A percentile compares a stretch with the other conserved stretches of the same genome.
These are phyloP conservation scores for Andrographis paniculata DNA, from an alignment of 305 asterid species.

Conservation along the genomic window DNA sequence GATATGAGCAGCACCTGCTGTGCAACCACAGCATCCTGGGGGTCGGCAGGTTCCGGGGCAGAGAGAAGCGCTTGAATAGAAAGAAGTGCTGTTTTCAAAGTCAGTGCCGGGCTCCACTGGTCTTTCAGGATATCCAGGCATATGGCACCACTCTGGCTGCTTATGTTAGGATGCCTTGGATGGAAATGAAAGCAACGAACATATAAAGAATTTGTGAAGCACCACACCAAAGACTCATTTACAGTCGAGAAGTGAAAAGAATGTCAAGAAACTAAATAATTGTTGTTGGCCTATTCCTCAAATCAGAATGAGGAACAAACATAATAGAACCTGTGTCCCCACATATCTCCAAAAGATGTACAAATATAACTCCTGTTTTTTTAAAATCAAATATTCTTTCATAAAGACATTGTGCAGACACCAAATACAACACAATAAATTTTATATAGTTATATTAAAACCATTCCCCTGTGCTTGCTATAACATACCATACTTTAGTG, in stretches of 20 bases:
- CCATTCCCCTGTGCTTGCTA: constrained; percentile 9
- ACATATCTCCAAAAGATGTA: neutral
- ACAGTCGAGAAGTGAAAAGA: neutral
- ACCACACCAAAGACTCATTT: constrained; percentile 1
- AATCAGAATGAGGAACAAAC: neutral
- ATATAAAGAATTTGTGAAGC: constrained; percentile 8
- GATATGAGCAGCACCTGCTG: constrained; percentile 47
- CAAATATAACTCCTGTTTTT: neutral
- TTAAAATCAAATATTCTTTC: neutral
- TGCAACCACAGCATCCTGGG: constrained; percentile 97
- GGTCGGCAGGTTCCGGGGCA: constrained; percentile 92
- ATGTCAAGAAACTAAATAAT: neutral
- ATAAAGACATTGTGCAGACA: neutral
- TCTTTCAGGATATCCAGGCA: constrained; percentile 94
- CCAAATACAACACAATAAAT: neutral
- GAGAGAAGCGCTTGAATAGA: constrained; percentile 91
- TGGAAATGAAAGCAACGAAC: constrained; percentile 14
- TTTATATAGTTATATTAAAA: constrained; percentile 1
- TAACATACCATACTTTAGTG: constrained; percentile 94
- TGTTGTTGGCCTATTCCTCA: neutral
- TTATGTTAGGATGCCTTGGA: constrained; percentile 93
- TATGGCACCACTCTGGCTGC: constrained; percentile 99
- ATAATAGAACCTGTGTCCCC: constrained; percentile 7
- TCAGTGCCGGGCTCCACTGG: constrained; percentile 98
- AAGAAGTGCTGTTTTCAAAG: constrained; percentile 88